Evolutionary conservation across 2,329 filamentous ascomycete genomes (phyloP), one percentile per base, ranked within the genome.

Genomic region (Ascocoryne sarcoides): DNA sequence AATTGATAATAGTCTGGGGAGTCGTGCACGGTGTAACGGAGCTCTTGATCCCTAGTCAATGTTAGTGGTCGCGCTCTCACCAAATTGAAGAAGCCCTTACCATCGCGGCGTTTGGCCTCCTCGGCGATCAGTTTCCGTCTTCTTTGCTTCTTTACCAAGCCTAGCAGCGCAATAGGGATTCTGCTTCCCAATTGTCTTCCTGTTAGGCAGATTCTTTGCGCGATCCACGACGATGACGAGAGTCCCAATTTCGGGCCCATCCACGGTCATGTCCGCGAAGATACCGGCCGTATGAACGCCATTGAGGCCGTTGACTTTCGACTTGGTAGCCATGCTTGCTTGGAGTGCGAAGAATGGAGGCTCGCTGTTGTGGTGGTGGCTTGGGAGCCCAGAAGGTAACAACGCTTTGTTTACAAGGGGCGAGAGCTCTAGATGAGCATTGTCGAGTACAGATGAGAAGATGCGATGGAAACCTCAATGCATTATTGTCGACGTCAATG

Each of bases 121-220:
- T 58, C 92, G 76, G 54, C 90, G 80, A 63, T 98, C 92, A 4
- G 90, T 95, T 30, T 83, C 82, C 2, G 92, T 98, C 72, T 95
- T 95, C 69, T 93, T 94, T 35, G 92, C 92, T 65, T 96, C 89
- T 63, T 98, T 98, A 23, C 90, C 92, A 33, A 98, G 67, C 39
- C 92, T 75, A 21, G 88, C 89, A 28, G 92, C 92, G 64, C 89
- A 95, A 64, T 96, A 98, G 0, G 92, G 90, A 60, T 96, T 89
- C 67, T 98, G 92, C 66, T 98, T 98, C 41, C 92, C 92, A 70
- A 98, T 95, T 4, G 88, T 92, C 69, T 94, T 94, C 53, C 88
- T 71, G 65, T 98, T 98, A 37, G 92, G 92, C 52, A 98, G 68
- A 62, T 98, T 98, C 75, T 95, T 96, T 38, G 89, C 92, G 52